Conservation (phyloP, 2,329 filamentous ascomycete species). For the Ophiostoma tasmaniense region DNA sequence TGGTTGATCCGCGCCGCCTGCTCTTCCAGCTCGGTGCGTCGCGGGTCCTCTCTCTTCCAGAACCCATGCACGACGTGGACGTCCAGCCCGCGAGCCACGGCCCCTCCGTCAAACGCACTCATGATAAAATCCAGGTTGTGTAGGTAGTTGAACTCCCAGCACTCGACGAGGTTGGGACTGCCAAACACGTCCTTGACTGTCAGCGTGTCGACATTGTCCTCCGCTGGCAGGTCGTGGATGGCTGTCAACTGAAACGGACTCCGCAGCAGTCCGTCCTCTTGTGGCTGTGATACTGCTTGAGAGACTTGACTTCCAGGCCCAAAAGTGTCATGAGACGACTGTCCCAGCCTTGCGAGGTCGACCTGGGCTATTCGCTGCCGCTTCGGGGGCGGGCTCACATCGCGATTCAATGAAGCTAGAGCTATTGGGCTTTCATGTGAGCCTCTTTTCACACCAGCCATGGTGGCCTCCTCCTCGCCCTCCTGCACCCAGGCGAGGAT, state of each 20-base stretch:
- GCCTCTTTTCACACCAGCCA: not conserved
- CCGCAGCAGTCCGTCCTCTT: not conserved
- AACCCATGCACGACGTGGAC: conserved; percentile 54
- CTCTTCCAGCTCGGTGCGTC: conserved; percentile 49
- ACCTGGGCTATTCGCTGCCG: conserved; percentile 16
- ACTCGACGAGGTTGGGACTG: conserved; percentile 63
- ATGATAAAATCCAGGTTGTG: conserved; percentile 52
- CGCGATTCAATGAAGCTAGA: conserved; percentile 16
- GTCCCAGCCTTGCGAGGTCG: not conserved
- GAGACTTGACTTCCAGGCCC: not conserved
- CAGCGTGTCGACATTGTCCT: conserved; percentile 57
- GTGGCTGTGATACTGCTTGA: conserved; percentile 9
- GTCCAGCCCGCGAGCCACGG: conserved; percentile 36
- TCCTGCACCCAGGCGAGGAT: not conserved
- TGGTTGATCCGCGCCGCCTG: conserved; percentile 31
- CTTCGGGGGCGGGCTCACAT: conserved; percentile 41
- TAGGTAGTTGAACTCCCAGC: conserved; percentile 63
- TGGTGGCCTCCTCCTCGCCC: not conserved
- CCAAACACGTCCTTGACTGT: conserved; percentile 60
- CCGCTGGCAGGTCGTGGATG: conserved; percentile 53
- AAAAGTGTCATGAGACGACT: not conserved
- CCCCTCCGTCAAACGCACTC: conserved; percentile 44
- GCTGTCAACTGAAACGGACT: conserved; percentile 61
- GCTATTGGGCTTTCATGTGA: not conserved
- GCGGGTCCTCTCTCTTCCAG: conserved; percentile 58